phyloP scores from a whole-genome alignment of 75 land plant species.

The Chamaecyparis obtusa region DNA sequence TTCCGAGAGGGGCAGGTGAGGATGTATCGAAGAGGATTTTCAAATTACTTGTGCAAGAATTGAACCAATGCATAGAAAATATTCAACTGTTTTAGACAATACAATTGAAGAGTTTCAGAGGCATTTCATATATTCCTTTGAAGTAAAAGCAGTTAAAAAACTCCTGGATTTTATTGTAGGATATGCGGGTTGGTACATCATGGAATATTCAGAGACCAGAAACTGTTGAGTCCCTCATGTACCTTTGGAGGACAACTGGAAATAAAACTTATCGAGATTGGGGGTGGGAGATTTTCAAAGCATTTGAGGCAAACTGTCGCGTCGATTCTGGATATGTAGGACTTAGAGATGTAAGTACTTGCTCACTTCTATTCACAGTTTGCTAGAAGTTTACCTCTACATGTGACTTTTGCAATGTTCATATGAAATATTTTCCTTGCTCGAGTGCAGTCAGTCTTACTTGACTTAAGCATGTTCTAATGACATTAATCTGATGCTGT shows the following conservation, averaged over 20 bases:
- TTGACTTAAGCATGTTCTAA: background rate
- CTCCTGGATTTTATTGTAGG: conserved; percentile 44
- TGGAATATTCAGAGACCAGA: conserved; percentile 98
- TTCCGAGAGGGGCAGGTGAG: conserved; percentile 70
- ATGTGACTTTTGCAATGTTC: background rate
- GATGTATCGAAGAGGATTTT: background rate
- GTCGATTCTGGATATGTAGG: conserved; percentile 91
- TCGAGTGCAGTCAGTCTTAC: background rate
- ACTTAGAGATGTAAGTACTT: conserved; percentile 76
- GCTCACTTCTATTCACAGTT: background rate
- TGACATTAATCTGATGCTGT: background rate
- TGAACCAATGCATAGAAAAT: background rate
- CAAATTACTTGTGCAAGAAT: background rate
- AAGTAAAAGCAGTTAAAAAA: background rate
- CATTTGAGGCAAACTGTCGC: conserved; percentile 88
- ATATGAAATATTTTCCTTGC: background rate
- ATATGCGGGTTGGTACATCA: conserved; percentile 89
- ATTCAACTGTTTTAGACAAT: background rate
- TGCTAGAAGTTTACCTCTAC: background rate
- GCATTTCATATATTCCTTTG: background rate
- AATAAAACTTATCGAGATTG: conserved; percentile 89
- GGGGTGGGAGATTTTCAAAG: conserved; percentile 99
- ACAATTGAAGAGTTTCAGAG: background rate
- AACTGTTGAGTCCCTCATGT: conserved; percentile 96
- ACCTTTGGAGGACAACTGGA: conserved; percentile 88